Evolutionary conservation across 2,329 filamentous ascomycete genomes (phyloP).

Genomic region (Meredithiella fracta): DNA sequence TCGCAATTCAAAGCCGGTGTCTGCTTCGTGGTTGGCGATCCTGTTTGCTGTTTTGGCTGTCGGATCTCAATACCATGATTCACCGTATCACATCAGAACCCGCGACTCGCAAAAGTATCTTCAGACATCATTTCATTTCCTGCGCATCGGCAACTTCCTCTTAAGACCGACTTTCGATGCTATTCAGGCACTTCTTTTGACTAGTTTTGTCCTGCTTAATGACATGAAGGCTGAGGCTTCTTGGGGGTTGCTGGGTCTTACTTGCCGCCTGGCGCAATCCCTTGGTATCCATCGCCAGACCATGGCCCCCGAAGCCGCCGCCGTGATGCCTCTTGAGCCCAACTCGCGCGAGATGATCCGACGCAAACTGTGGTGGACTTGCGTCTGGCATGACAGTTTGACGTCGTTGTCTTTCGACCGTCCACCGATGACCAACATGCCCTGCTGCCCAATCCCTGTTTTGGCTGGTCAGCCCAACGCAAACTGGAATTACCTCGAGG

Average conservation of each 20-base stretch:
- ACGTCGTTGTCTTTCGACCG: constrained; percentile 50
- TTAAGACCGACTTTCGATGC: constrained; percentile 48
- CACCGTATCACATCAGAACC: constrained; percentile 44
- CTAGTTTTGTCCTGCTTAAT: constrained; percentile 46
- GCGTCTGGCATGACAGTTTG: constrained; percentile 50
- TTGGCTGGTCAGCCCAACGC: constrained; percentile 26
- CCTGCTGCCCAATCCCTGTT: constrained; percentile 37
- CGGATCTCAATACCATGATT: constrained; percentile 50
- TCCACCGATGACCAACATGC: constrained; percentile 46
- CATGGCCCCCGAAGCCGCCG: constrained; percentile 29
- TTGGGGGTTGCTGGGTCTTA: constrained; percentile 47
- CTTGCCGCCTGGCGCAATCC: constrained; percentile 48
- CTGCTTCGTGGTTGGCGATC: constrained; percentile 49
- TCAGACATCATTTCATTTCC: constrained; percentile 48
- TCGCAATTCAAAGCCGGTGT: constrained; percentile 35
- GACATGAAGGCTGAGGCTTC: constrained; percentile 56
- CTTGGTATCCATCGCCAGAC: constrained; percentile 38
- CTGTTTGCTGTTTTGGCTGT: constrained; percentile 49
- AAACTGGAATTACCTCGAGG: constrained; percentile 43
- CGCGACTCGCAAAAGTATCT: constrained; percentile 44
- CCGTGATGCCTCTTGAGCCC: constrained; percentile 27
- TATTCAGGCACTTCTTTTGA: constrained; percentile 46
- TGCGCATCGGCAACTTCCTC: constrained; percentile 46
- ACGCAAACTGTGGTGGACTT: constrained; percentile 46
- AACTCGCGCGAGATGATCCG: constrained; percentile 38